Conservation (phyloP, 345 rosid genomes). For the Salix koriyanagi region DNA sequence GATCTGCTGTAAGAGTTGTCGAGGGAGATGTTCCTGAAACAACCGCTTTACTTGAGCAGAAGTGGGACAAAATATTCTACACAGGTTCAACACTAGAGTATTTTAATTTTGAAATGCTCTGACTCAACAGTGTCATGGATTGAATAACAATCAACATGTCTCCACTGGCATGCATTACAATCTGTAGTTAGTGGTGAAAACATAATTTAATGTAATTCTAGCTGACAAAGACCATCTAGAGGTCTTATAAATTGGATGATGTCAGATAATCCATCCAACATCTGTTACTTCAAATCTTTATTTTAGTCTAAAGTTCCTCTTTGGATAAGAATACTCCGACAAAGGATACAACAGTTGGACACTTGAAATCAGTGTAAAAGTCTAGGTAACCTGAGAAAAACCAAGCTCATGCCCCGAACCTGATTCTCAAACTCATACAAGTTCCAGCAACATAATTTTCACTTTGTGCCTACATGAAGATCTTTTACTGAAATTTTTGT, state of each 20-base stretch:
- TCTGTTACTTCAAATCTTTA: neutral
- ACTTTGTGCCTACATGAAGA: neutral
- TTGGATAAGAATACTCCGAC: neutral
- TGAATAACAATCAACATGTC: neutral
- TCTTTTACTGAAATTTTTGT: too few relatives aligned
- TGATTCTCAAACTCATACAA: too few relatives aligned
- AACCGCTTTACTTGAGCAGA: conserved; percentile 41
- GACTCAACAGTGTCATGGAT: neutral
- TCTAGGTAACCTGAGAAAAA: neutral
- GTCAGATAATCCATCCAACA: neutral
- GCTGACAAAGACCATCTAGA: neutral
- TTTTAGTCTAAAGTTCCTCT: neutral
- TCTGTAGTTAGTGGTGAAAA: neutral
- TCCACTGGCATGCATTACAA: neutral
- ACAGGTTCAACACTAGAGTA: conserved; percentile 33
- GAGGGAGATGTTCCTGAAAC: conserved; percentile 48
- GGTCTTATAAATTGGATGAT: neutral
- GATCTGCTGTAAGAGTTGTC: conserved; percentile 27
- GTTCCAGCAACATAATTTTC: neutral
- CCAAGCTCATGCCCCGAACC: neutral
- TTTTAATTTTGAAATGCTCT: neutral
- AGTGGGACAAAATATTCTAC: conserved; percentile 53
- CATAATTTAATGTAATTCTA: neutral
- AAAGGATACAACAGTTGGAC: neutral
- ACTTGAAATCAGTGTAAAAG: neutral